Evolutionary conservation across 305 asterid species (phyloP).

Genomic region (Fraxinus sp.): DNA sequence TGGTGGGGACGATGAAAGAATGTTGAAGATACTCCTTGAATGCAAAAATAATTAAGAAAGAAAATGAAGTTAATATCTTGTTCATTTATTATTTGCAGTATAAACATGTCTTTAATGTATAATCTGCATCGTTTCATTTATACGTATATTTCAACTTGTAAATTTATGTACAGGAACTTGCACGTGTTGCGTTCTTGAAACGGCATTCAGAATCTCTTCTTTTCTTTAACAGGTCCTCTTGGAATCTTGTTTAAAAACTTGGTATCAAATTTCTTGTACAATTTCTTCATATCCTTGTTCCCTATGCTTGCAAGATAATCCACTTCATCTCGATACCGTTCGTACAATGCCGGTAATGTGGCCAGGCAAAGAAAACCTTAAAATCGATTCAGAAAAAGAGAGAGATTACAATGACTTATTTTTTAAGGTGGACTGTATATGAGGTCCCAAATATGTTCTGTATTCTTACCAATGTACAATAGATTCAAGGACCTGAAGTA

Average conservation of each 20-base stretch:
- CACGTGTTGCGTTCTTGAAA: background rate
- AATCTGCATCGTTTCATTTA: background rate
- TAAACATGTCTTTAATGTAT: background rate
- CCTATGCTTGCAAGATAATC: slow-evolving; percentile 63
- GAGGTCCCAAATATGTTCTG: background rate
- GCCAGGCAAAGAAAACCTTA: slow-evolving; percentile 59
- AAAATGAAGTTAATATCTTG: background rate
- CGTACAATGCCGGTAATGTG: slow-evolving; percentile 67
- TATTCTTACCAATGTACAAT: slow-evolving; percentile 50
- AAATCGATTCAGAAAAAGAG: background rate
- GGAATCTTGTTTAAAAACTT: slow-evolving; percentile 80
- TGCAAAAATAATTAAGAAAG: slow-evolving; percentile 4
- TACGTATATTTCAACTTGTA: background rate
- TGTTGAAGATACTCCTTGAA: background rate
- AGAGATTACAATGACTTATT: background rate
- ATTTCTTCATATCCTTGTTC: slow-evolving; percentile 54
- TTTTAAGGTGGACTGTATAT: background rate
- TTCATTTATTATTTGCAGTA: background rate
- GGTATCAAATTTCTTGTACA: slow-evolving; percentile 56
- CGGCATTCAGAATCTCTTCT: slow-evolving; percentile 49
- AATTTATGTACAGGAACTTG: background rate
- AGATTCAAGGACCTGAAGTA: slow-evolving; percentile 70
- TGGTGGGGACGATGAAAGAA: background rate
- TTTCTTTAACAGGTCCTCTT: slow-evolving; percentile 73
- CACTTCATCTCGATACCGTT: slow-evolving; percentile 60